Evolutionary conservation across 306 rosid species (phyloP).

Genomic region (Castanospermum australe): DNA sequence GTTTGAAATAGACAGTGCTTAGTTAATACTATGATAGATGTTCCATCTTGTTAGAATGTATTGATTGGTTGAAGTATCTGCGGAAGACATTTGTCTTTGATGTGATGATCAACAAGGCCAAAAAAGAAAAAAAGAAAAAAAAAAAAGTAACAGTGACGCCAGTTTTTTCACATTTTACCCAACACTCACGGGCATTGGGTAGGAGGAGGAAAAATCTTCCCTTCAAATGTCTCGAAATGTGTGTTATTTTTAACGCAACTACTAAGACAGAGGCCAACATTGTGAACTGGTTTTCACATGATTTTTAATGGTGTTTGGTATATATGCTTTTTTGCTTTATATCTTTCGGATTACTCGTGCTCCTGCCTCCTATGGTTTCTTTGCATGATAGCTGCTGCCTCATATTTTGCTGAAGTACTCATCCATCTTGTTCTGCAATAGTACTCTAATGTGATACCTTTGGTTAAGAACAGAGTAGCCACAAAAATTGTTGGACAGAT

Average conservation of each 20-base stretch:
- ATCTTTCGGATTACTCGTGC: background rate
- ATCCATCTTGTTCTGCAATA: background rate
- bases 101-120: background rate
- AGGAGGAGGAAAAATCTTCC: too few relatives aligned
- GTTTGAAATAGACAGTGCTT: background rate
- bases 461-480: background rate
- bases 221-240: too few relatives aligned
- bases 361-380: background rate
- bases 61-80: conserved; percentile 1
- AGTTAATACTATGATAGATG: conserved; percentile 3
- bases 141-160: too few relatives aligned
- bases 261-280: too few relatives aligned
- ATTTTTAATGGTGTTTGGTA: background rate
- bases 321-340: background rate
- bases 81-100: background rate
- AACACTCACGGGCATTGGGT: too few relatives aligned
- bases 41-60: conserved; percentile 9
- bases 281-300: background rate
- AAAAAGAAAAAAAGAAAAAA: background rate
- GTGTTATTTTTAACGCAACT: too few relatives aligned
- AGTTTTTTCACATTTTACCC: too few relatives aligned
- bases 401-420: background rate
- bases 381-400: background rate
- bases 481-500: too few relatives aligned
- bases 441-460: background rate